Evolutionary conservation across 2,329 filamentous ascomycete genomes (phyloP).

Genomic region (Chaetomium olivaceum): DNA sequence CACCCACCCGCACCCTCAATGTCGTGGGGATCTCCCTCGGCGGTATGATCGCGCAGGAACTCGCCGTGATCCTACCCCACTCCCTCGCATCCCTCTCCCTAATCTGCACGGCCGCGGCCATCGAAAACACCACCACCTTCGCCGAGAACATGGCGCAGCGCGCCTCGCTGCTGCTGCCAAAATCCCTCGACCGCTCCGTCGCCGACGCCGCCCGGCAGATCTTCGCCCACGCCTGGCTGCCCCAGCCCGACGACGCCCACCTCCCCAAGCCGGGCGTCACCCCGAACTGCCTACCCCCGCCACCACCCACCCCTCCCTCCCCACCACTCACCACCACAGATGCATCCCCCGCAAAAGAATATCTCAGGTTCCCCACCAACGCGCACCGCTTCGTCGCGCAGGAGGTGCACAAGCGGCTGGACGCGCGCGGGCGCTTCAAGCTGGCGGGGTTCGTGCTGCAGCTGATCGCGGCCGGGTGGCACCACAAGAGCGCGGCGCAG

Average conservation of each 20-base stretch:
- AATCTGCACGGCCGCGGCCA: constrained; percentile 60
- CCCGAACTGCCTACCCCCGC: constrained; percentile 38
- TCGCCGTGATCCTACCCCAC: constrained; percentile 57
- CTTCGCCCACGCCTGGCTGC: constrained; percentile 66
- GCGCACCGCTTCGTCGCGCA: constrained; percentile 80
- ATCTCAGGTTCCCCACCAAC: constrained; percentile 67
- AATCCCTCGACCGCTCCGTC: constrained; percentile 67
- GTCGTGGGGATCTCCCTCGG: constrained; percentile 80
- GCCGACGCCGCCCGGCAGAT: constrained; percentile 64
- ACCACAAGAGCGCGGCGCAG: constrained; percentile 70
- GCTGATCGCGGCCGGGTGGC: constrained; percentile 75
- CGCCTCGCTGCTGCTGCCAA: constrained; percentile 64
- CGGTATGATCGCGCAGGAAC: constrained; percentile 88
- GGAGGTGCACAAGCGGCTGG: constrained; percentile 70
- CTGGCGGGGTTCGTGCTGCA: constrained; percentile 72
- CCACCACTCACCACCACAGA: constrained; percentile 20
- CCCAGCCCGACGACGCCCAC: constrained; percentile 57
- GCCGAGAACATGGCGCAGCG: constrained; percentile 63
- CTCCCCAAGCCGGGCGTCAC: constrained; percentile 50
- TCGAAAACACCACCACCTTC: constrained; percentile 63
- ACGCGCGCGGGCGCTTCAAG: constrained; percentile 60
- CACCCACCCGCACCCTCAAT: constrained; percentile 53
- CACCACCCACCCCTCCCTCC: constrained; percentile 7
- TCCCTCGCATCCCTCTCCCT: constrained; percentile 59
- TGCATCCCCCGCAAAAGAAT: constrained; percentile 31